Evolutionary conservation across 768 basidiomycete genomes (phyloP), one percentile per base, ranked within the genome.

Genomic region (Crucibulum laeve): DNA sequence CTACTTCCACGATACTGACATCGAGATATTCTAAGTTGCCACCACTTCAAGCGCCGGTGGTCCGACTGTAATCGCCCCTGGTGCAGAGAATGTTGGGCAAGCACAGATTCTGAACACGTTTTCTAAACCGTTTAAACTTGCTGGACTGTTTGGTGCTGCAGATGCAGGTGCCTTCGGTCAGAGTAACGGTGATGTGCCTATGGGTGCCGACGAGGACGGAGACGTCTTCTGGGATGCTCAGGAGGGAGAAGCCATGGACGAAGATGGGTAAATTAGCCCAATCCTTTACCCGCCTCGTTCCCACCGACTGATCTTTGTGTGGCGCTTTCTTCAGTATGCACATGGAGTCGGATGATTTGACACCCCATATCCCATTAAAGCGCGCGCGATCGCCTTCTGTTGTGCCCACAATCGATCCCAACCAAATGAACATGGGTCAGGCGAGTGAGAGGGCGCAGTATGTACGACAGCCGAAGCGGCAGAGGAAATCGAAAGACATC

Each of bases 11-110:
- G 8, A n/a, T 30, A 8, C 10, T 30, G n/a, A 30, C n/a, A 8
- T 10, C 28, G 28, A 8, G n/a, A 8, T 30, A 10, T 30, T 30
- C 28, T 30, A 8, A 30, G n/a, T 8, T 30, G 10, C 28, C 8
- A 30, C 60, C 3, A 62, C 54, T 30, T 50, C 56, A 3, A 59
- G 51, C 15, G 58, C 57, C 4, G 56, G 56, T 11, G 53, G 55
- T 13, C 53, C 52, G 5, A 55, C 63, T 10, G 54, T 56, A 15
- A 69, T 82, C 44, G 82, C 84, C 0, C 80, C 82, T 5, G 88
- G 87, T 17, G 88, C 85, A 11, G 90, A 91, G 55, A 78, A 74
- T 44, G 83, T 88, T 25, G 88, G 88, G 5, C 82, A 90, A 51
- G 84, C 88, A 0, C 81, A 90, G 53, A 90, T 96, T 38, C 59